A percentile compares a stretch with the other conserved stretches of the same genome.
These are phyloP conservation scores for Phytopythium boreale DNA, from an alignment of 352 stramenopile genomes.

Conservation along the genomic window DNA sequence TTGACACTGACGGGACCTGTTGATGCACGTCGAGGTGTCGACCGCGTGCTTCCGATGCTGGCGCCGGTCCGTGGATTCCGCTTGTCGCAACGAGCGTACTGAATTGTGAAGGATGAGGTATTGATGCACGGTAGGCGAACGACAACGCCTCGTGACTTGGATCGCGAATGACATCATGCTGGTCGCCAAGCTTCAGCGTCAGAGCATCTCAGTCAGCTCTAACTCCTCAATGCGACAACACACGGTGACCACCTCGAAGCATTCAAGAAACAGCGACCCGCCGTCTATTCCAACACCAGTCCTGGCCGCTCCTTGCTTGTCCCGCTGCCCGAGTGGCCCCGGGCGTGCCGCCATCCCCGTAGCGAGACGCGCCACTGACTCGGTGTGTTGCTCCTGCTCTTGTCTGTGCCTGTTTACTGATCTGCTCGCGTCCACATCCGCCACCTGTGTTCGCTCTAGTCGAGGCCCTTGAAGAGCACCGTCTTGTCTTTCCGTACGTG, in stretches of 20 bases:
- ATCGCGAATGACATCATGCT: too few relatives aligned
- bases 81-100: neutral
- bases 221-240: too few relatives aligned
- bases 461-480: constrained; percentile 75
- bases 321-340: too few relatives aligned
- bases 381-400: neutral
- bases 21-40: neutral
- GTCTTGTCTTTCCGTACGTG: constrained; percentile 85
- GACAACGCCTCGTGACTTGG: too few relatives aligned
- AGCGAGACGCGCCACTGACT: neutral
- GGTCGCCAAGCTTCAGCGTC: too few relatives aligned
- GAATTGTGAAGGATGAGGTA: too few relatives aligned
- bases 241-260: neutral
- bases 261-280: neutral
- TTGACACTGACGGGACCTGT: neutral
- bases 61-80: neutral
- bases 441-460: constrained; percentile 22
- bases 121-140: too few relatives aligned
- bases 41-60: neutral
- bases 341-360: neutral
- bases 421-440: neutral
- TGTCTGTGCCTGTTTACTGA: neutral
- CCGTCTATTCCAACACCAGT: neutral
- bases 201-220: too few relatives aligned
- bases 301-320: neutral